Conservation (phyloP, 768 basidiomycete genomes). For the Termitomyces sp. region DNA sequence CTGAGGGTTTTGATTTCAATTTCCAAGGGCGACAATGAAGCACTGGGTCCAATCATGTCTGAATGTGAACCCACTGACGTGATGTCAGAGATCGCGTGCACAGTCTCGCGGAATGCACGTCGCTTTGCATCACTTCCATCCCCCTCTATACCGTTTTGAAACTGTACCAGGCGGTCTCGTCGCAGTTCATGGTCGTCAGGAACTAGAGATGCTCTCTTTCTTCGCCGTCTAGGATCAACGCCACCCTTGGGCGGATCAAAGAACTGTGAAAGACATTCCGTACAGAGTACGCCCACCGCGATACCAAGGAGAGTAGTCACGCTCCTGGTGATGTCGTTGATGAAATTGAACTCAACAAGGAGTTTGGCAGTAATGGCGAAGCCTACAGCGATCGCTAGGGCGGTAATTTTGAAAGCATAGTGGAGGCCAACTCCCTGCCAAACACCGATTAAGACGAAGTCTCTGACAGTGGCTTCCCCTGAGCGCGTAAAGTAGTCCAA, state of each 20-base stretch:
- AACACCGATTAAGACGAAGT: conserved; percentile 65
- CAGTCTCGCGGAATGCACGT: conserved; percentile 22
- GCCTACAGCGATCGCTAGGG: conserved; percentile 54
- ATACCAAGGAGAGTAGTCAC: conserved; percentile 65
- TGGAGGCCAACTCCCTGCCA: conserved; percentile 78
- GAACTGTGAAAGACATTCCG: conserved; percentile 68
- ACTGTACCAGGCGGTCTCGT: conserved; percentile 47
- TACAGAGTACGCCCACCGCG: conserved; percentile 66
- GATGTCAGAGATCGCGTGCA: conserved; percentile 47
- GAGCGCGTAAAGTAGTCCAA: conserved; percentile 56
- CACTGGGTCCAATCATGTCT: conserved; percentile 57
- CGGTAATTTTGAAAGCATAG: conserved; percentile 56
- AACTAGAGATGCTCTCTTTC: conserved; percentile 26
- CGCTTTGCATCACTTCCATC: conserved; percentile 30
- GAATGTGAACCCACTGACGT: conserved; percentile 73
- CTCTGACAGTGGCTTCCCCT: conserved; percentile 48
- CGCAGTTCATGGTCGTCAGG: conserved; percentile 18
- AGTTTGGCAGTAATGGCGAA: conserved; percentile 62
- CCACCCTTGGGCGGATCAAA: conserved; percentile 47
- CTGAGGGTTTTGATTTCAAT: conserved; percentile 75
- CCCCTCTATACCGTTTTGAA: conserved; percentile 39
- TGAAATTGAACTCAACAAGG: conserved; percentile 56
- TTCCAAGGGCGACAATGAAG: conserved; percentile 62
- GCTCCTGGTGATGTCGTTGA: conserved; percentile 53
- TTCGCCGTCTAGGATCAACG: conserved; percentile 31